A percentile compares a stretch with the other conserved stretches of the same genome.
These are phyloP conservation scores for Linum usitatissimum DNA, from an alignment of 345 rosid genomes.

Conservation along the genomic window DNA sequence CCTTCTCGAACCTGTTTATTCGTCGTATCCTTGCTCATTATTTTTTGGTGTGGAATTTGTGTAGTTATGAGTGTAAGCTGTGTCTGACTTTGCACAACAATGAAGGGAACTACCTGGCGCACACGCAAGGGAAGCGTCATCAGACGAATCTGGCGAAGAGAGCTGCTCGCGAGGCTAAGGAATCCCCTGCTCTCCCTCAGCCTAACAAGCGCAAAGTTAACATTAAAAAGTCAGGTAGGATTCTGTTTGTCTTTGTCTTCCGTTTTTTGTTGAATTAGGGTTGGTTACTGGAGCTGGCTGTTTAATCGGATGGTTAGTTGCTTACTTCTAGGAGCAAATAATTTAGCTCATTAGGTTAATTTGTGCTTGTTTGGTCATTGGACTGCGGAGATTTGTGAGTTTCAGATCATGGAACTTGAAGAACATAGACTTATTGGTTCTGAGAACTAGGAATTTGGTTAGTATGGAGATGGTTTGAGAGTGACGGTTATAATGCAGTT, in stretches of 20 bases:
- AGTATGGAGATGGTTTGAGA: too few relatives aligned
- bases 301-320: neutral
- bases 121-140: conserved; percentile 94
- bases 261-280: neutral
- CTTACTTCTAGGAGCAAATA: neutral
- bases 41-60: conserved; percentile 13
- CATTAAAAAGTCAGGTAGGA: conserved; percentile 59
- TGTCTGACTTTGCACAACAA: conserved; percentile 95
- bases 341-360: too few relatives aligned
- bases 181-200: conserved; percentile 82
- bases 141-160: conserved; percentile 95
- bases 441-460: too few relatives aligned
- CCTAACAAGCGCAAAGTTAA: conserved; percentile 86
- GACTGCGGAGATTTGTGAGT: too few relatives aligned
- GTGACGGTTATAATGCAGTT: too few relatives aligned
- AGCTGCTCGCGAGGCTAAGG: conserved; percentile 96
- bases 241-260: neutral
- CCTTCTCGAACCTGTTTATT: neutral
- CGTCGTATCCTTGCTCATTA: neutral
- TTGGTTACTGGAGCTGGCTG: neutral
- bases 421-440: too few relatives aligned
- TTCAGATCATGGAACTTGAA: too few relatives aligned
- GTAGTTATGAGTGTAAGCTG: conserved; percentile 95
- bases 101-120: conserved; percentile 98
- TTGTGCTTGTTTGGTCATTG: too few relatives aligned